Percentiles rank a stretch among this genome's conserved stretches.
Evolutionary conservation across 2,329 filamentous ascomycete species (phyloP).

Genomic region (Karstenula rhodostoma): DNA sequence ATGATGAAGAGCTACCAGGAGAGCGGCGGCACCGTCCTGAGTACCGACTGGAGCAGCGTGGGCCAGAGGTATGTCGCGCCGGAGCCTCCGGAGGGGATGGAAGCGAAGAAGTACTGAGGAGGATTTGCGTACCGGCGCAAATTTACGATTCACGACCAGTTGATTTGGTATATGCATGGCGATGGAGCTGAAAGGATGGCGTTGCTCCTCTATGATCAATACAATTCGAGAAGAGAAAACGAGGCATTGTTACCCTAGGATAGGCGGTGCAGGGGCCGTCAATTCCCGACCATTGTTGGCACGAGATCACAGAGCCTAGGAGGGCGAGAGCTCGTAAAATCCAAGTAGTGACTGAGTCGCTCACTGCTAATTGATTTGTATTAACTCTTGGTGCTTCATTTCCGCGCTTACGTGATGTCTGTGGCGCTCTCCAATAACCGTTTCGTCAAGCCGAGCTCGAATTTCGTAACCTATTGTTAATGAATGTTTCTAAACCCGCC

Average conservation of each 20-base stretch:
- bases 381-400: no score
- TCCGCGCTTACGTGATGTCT: neutral
- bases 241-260: neutral
- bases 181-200: conserved; percentile 1
- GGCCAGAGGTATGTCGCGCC: conserved; percentile 75
- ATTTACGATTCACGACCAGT: conserved; percentile 1
- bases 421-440: neutral
- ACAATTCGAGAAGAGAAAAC: neutral
- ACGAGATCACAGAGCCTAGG: neutral
- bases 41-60: conserved; percentile 91
- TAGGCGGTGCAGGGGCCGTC: neutral
- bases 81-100: conserved; percentile 77
- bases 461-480: neutral
- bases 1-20: conserved; percentile 99
- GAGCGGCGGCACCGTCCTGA: conserved; percentile 91
- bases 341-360: neutral
- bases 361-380: no score
- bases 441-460: neutral
- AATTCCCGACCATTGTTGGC: neutral
- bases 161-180: conserved; percentile 3
- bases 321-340: neutral
- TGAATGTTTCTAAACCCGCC: neutral
- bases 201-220: neutral
- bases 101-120: conserved; percentile 71
- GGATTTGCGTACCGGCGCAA: neutral